Base-by-base conservation (phyloP, 371 early-diverging fungal genomes). In the Apophysomyces variabilis region DNA sequence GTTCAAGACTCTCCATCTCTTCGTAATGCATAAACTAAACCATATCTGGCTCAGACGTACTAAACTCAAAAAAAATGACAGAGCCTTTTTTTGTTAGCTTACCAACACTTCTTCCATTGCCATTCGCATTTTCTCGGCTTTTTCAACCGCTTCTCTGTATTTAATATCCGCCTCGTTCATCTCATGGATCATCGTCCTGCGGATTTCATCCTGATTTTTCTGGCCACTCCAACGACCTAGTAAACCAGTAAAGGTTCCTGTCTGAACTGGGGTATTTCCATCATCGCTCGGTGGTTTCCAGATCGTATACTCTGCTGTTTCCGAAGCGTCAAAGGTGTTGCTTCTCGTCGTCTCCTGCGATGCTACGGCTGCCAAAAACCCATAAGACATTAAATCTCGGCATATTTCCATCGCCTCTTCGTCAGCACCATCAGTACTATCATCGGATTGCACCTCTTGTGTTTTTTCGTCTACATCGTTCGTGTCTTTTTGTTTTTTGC, bases 91-190 rank as follows among this genome's bases (percentile, higher is more conserved):
- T 26, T 26, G 1, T 26, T 26, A 1, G 32, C 32, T 79, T 85
- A 89, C 89, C 75, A 92, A 56, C 41, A 78, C 67, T 76, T 90
- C 88, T 73, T 92, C 92, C 5, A 86, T 78, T 14, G 78, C 78
- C 45, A 87, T 79, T 50, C 92, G 86, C 57, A 85, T 77, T 11
- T 67, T 68, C 54, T 92, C 92, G 1, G 84, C 85, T 41, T 79
- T 80, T 57, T 66, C 68, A 13, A 90, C 89, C 2, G 87, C 72
- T 41, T 78, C 71, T 37, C 80, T 70, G 72, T 91, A 91, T 5
- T 71, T 67, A 38, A 74, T 79, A 71, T 90, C 89, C 7, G 85
- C 87, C 56, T 85, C 83, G 5, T 85, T 76, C 74, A 75, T 75
- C 7, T 74, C 75, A 1, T 65, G 66, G 8, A 66, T 35, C 16